phyloP scores from a whole-genome alignment of 2,329 filamentous ascomycete genomes.

The Sphaerulina musiva region DNA sequence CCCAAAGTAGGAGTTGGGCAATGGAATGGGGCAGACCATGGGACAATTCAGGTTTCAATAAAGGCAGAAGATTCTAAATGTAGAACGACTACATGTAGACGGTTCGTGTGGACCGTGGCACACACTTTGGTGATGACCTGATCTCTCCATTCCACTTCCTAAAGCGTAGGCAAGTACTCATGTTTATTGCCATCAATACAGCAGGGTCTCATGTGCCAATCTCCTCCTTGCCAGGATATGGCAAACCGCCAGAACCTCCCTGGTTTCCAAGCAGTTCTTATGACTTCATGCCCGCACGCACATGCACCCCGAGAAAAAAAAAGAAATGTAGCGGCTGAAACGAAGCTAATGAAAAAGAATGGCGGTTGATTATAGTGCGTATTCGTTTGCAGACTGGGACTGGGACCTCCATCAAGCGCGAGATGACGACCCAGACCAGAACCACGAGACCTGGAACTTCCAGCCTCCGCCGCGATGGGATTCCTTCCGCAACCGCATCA shows the following conservation, averaged over 20 bases:
- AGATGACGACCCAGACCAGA: not conserved
- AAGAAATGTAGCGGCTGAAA: not conserved
- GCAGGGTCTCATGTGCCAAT: not conserved
- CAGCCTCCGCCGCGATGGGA: constrained; percentile 7
- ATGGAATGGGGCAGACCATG: too few species aligned
- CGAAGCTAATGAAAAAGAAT: not conserved
- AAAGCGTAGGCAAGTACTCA: not conserved
- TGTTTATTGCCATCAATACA: not conserved
- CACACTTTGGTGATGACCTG: too few species aligned
- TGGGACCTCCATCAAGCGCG: not conserved
- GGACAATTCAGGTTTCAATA: too few species aligned
- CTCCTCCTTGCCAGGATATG: constrained; percentile 7
- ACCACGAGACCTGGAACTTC: not conserved
- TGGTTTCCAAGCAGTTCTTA: not conserved
- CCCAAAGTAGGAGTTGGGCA: too few species aligned
- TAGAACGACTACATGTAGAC: not conserved
- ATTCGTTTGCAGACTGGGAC: constrained; percentile 1
- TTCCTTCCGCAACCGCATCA: constrained; percentile 5
- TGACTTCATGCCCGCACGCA: constrained; percentile 1
- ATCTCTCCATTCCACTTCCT: too few species aligned
- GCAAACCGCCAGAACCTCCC: constrained; percentile 1
- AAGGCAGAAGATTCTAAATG: not conserved
- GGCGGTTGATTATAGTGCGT: constrained; percentile 2
- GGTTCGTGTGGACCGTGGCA: too few species aligned
- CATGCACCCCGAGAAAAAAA: not conserved